phyloP scores from a whole-genome alignment of 805 yeast species.

The Ogataea siamensis region DNA sequence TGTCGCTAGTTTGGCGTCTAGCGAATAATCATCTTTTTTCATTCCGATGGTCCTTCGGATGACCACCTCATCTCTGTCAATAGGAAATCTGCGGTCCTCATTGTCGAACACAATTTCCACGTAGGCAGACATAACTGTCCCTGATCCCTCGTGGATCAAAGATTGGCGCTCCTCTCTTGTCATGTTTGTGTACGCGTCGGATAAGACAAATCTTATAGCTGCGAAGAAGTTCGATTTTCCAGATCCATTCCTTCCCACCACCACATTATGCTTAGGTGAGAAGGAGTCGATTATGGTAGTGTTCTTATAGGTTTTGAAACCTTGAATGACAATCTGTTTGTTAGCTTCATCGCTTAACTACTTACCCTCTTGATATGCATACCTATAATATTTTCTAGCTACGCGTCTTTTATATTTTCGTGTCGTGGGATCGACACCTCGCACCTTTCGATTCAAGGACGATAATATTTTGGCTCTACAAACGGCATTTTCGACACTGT shows the following conservation, averaged over 20 bases:
- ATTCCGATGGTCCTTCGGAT: constrained; percentile 90
- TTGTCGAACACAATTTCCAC: constrained; percentile 91
- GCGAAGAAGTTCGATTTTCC: constrained; percentile 96
- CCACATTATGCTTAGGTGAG: constrained; percentile 81
- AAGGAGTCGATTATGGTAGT: constrained; percentile 73
- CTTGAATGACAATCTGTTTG: constrained; percentile 70
- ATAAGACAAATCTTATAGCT: constrained; percentile 87
- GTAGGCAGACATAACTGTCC: constrained; percentile 86
- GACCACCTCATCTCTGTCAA: constrained; percentile 63
- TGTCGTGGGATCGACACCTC: constrained; percentile 3
- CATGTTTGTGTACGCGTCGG: constrained; percentile 86
- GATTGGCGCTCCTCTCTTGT: constrained; percentile 83
- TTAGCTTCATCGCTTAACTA: constrained; percentile 4
- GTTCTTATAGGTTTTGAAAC: constrained; percentile 89
- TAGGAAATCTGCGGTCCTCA: constrained; percentile 68
- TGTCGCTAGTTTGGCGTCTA: constrained; percentile 77
- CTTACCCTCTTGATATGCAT: constrained; percentile 33
- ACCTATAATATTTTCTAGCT: background rate
- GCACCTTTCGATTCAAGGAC: constrained; percentile 7
- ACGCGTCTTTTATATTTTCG: constrained; percentile 9
- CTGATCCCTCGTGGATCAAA: constrained; percentile 85
- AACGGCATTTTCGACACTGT: constrained; percentile 82
- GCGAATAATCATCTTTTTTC: constrained; percentile 85
- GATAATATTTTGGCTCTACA: constrained; percentile 70
- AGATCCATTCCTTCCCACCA: constrained; percentile 92